These are phyloP conservation scores for Pholiota molesta DNA, from an alignment of 768 basidiomycete species.

Conservation along the genomic window DNA sequence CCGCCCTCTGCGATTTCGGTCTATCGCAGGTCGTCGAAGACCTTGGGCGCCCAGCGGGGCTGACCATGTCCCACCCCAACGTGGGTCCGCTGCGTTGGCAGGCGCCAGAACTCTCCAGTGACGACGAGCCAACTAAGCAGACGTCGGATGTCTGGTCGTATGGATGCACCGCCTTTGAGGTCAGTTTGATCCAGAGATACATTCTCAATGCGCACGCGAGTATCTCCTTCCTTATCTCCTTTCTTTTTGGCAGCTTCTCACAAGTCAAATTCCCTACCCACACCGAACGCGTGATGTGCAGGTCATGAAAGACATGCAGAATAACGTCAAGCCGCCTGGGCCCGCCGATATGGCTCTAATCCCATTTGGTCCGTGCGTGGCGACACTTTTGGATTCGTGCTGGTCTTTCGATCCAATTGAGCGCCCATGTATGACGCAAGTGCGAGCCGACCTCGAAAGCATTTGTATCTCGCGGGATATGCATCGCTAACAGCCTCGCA, in stretches of 20 bases:
- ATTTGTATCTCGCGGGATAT: constrained; percentile 8
- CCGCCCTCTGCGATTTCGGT: constrained; percentile 49
- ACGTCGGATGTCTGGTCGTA: constrained; percentile 39
- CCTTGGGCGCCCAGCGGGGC: constrained; percentile 28
- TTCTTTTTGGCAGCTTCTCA: constrained; percentile 23
- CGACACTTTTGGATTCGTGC: constrained; percentile 22
- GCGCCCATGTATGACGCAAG: constrained; percentile 24
- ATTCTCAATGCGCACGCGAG: not conserved
- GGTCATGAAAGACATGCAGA: constrained; percentile 26
- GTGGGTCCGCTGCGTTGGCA: constrained; percentile 37
- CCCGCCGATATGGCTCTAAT: constrained; percentile 12
- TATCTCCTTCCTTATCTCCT: not conserved
- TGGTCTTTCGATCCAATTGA: constrained; percentile 24
- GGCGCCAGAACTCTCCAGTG: constrained; percentile 35
- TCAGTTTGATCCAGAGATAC: constrained; percentile 12
- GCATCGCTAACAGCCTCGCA: not conserved
- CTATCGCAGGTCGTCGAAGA: constrained; percentile 38
- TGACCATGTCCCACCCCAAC: constrained; percentile 31
- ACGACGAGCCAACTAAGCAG: constrained; percentile 24
- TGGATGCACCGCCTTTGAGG: constrained; percentile 39
- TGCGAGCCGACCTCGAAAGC: constrained; percentile 17
- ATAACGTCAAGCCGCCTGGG: constrained; percentile 22
- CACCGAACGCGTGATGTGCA: constrained; percentile 24
- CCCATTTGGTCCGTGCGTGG: constrained; percentile 16
- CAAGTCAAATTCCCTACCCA: constrained; percentile 25